These are phyloP conservation scores for Fusarium sp. DNA, from an alignment of 2,329 filamentous ascomycete genomes.

Conservation along the genomic window DNA sequence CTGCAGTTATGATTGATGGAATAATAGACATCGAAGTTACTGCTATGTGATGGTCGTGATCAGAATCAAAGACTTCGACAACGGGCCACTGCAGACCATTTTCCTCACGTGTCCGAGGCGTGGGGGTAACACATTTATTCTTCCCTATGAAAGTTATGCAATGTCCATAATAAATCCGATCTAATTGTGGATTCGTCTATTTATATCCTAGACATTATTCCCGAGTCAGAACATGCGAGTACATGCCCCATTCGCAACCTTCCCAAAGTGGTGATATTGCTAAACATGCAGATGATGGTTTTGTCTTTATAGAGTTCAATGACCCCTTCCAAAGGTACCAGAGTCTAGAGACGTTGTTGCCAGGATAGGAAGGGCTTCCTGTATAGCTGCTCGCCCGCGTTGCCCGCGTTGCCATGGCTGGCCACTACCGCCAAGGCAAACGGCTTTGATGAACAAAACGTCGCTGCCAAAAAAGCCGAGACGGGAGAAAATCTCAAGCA, in stretches of 20 bases:
- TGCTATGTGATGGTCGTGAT: slow-evolving; percentile 17
- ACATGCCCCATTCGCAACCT: not conserved
- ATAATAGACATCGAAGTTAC: not conserved
- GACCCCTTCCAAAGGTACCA: no score
- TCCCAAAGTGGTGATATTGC: not conserved
- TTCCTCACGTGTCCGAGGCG: slow-evolving; percentile 36
- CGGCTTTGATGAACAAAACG: slow-evolving; percentile 5
- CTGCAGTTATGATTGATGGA: not conserved
- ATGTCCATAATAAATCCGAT: not conserved
- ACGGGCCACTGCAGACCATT: slow-evolving; percentile 39
- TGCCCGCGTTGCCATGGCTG: slow-evolving; percentile 21
- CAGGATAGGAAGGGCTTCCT: not conserved
- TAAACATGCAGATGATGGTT: not conserved
- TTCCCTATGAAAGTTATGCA: not conserved
- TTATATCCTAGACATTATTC: slow-evolving; percentile 2
- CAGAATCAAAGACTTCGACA: slow-evolving; percentile 5
- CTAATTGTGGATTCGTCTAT: not conserved
- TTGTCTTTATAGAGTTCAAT: not conserved
- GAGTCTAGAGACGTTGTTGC: not conserved
- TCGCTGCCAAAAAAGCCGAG: accelerated
- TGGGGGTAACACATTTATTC: slow-evolving; percentile 25
- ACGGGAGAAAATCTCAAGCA: accelerated
- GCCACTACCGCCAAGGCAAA: slow-evolving; percentile 29
- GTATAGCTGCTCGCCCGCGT: no score
- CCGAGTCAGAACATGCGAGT: not conserved